Evolutionary conservation across 1,139 yeast genomes (phyloP), one percentile per base, ranked within the genome.

Genomic region (Magnusiomyces ingens): DNA sequence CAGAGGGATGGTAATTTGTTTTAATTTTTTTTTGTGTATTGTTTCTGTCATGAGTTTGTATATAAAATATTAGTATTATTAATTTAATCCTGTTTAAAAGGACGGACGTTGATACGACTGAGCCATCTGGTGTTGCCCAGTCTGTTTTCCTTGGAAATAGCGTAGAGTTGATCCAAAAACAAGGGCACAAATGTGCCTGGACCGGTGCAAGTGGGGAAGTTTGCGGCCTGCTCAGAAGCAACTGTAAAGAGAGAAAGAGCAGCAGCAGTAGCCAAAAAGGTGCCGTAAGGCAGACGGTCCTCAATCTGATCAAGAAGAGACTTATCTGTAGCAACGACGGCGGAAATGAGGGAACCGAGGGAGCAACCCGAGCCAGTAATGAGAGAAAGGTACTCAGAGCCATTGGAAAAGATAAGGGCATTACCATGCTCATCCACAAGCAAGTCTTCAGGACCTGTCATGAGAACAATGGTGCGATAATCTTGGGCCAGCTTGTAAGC

Each of bases 351-450:
- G 50, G 93, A 82, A 1, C 95, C 96, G 48, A 89, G 71, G 0
- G 93, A 79, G 60, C 97, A 91, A 0, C 97, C 98, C 1, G 94
- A 77, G 0, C 96, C 97, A 0, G 97, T 90, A n/a, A 90, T 78
- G 13, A 72, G 66, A 0, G 86, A 85, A 85, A 90, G 84, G 46
- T 83, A 64, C 18, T 73, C 69, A 59, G 82, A 78, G 0, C 96
- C 94, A 13, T 93, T 94, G 1, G 65, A 58, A 2, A 68, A 60
- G 10, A 63, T 63, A 1, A 63, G 63, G 17, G 70, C 60, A 10
- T 66, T 57, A 3, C 59, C 57, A 0, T 71, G 72, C 13, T 79
- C 79, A 58, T 76, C 76, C 2, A 71, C 77, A 8, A 80, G 64
- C 12, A 79, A 62, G 63, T 82, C 87, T 12, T 57, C 62, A 49